A percentile compares a stretch with the other conserved stretches of the same genome.
Evolutionary conservation across 805 yeast species (phyloP).

Genomic region (Wickerhamiella domercqiae): DNA sequence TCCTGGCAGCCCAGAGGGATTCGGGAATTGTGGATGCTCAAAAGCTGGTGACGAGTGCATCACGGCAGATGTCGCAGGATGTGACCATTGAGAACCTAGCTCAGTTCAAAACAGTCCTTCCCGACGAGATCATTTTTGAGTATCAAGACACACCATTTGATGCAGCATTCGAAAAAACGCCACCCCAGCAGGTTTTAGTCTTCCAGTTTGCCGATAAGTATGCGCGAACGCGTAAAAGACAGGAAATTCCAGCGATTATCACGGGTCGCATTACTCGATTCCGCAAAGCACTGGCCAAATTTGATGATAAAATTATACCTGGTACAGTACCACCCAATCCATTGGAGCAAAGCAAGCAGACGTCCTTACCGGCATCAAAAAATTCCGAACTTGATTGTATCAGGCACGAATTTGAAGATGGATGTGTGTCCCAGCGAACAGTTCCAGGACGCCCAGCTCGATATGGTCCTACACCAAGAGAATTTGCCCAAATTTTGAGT

Average conservation of each 20-base stretch:
- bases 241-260: constrained; percentile 7
- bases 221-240: constrained; percentile 26
- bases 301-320: neutral
- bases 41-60: constrained; percentile 26
- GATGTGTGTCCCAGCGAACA: constrained; percentile 47
- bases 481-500: constrained; percentile 31
- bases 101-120: constrained; percentile 43
- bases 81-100: constrained; percentile 41
- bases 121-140: constrained; percentile 52
- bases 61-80: constrained; percentile 31
- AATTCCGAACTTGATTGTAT: constrained; percentile 3
- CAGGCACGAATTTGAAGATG: constrained; percentile 8
- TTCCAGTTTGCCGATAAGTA: constrained; percentile 63
- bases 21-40: constrained; percentile 10
- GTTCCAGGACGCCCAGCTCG: constrained; percentile 20
- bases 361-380: neutral
- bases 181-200: constrained; percentile 42
- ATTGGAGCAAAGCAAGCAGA: constrained; percentile 2
- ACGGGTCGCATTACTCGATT: constrained; percentile 11
- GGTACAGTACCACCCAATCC: constrained; percentile 3
- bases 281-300: constrained; percentile 7
- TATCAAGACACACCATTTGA: constrained; percentile 56
- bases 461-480: constrained; percentile 15
- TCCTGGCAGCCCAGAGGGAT: neutral
- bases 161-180: constrained; percentile 20